Percentiles rank a stretch among this genome's conserved stretches.
phyloP scores from a whole-genome alignment of 75 land plant genomes.

The Pinus taeda region DNA sequence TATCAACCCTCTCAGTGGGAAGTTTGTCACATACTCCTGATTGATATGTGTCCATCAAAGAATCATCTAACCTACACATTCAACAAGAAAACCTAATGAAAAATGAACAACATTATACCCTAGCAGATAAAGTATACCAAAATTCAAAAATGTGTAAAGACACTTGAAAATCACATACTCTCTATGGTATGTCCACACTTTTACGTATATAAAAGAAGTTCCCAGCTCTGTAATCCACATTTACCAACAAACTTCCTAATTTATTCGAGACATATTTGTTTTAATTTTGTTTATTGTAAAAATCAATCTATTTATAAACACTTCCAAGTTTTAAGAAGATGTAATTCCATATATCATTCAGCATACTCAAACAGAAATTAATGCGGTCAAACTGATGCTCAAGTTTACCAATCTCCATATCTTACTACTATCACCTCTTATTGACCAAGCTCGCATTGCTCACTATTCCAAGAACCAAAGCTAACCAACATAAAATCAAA shows the following conservation, averaged over 20 bases:
- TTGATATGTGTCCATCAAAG: constrained; percentile 4
- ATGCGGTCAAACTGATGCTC: too few species aligned
- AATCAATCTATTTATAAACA: not conserved
- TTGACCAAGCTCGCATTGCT: not conserved
- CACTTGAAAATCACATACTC: not conserved
- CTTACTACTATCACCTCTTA: not conserved
- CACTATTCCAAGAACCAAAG: not conserved
- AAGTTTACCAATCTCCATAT: too few species aligned
- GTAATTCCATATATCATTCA: not conserved
- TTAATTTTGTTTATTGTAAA: not conserved
- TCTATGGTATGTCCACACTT: not conserved
- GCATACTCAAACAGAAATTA: too few species aligned
- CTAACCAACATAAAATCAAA: not conserved
- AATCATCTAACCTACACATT: constrained; percentile 19
- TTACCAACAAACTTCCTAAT: too few species aligned
- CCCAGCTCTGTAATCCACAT: not conserved
- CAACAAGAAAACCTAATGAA: not conserved
- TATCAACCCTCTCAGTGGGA: constrained; percentile 14
- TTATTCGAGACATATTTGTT: not conserved
- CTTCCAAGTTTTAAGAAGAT: not conserved
- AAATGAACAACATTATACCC: not conserved
- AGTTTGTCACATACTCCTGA: constrained; percentile 3
- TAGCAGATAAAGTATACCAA: not conserved
- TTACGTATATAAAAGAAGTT: not conserved
- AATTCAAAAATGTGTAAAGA: not conserved